These are phyloP conservation scores for Lachancea lanzarotensis DNA, from an alignment of 805 yeast species.

Conservation along the genomic window DNA sequence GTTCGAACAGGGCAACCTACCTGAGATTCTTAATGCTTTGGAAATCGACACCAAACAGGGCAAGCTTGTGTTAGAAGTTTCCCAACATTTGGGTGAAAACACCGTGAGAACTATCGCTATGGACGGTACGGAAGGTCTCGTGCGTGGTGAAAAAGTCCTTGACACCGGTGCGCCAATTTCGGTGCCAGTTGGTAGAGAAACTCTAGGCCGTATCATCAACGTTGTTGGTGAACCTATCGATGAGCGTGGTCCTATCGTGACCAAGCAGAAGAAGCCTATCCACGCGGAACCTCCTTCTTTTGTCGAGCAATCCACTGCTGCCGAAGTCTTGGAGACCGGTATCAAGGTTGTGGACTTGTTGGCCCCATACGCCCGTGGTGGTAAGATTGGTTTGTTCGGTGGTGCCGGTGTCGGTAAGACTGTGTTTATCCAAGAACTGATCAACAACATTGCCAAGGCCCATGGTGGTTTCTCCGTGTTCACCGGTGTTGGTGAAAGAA, in stretches of 20 bases:
- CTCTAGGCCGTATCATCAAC: slow-evolving; percentile 97
- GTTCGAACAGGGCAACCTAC: slow-evolving; percentile 94
- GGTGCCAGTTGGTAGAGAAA: slow-evolving; percentile 98
- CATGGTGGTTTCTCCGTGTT: slow-evolving; percentile 99
- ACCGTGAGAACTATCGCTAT: slow-evolving; percentile 99
- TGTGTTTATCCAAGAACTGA: slow-evolving; percentile 98
- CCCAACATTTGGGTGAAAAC: slow-evolving; percentile 99
- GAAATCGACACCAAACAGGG: slow-evolving; percentile 76
- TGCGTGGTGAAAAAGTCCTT: slow-evolving; percentile 84
- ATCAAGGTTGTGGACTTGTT: slow-evolving; percentile 98
- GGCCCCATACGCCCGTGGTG: slow-evolving; percentile 99
- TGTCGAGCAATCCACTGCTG: slow-evolving; percentile 94
- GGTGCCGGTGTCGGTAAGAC: slow-evolving; percentile 99
- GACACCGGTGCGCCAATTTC: slow-evolving; percentile 99
- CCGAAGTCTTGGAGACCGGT: slow-evolving; percentile 99
- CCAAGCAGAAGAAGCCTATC: slow-evolving; percentile 92
- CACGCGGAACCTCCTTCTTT: slow-evolving; percentile 97
- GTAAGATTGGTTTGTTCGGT: slow-evolving; percentile 99
- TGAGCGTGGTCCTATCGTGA: slow-evolving; percentile 97
- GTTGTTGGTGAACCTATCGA: slow-evolving; percentile 99
- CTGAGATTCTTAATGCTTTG: slow-evolving; percentile 95
- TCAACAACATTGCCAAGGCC: slow-evolving; percentile 99
- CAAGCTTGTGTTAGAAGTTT: slow-evolving; percentile 90
- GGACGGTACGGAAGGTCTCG: slow-evolving; percentile 99
- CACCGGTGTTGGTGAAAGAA: slow-evolving; percentile 99